Evolutionary conservation across 106 monocot species (phyloP).

Genomic region (Allium cepa): DNA sequence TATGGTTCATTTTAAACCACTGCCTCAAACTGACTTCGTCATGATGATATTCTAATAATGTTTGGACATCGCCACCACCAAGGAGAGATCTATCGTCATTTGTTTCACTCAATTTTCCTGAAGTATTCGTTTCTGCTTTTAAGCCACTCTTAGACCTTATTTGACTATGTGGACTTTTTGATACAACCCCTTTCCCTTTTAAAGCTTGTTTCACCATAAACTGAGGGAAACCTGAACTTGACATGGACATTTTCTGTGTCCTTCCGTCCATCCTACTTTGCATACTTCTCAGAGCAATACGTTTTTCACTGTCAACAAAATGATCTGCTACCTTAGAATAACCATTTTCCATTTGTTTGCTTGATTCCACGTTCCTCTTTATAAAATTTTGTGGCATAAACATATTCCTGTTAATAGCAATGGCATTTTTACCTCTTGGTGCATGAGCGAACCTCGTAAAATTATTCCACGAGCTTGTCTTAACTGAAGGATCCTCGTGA

Average conservation of each 20-base stretch:
- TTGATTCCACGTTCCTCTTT: slow-evolving; percentile 6
- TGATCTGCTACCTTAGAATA: slow-evolving; percentile 18
- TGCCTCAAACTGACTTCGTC: slow-evolving; percentile 56
- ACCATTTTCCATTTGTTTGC: neutral
- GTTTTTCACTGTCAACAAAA: slow-evolving; percentile 15
- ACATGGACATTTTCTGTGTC: slow-evolving; percentile 26
- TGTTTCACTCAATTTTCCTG: slow-evolving; percentile 6
- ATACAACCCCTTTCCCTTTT: slow-evolving; percentile 41
- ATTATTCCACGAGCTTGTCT: slow-evolving; percentile 47
- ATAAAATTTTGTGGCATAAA: slow-evolving; percentile 9
- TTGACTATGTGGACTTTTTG: slow-evolving; percentile 12
- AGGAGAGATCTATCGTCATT: neutral
- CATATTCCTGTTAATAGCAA: slow-evolving; percentile 4
- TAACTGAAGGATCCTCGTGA: slow-evolving; percentile 19
- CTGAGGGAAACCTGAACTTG: slow-evolving; percentile 40
- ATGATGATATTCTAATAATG: neutral
- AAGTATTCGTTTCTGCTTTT: slow-evolving; percentile 10
- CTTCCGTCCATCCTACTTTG: slow-evolving; percentile 1
- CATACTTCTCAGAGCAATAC: slow-evolving; percentile 6
- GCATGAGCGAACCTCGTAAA: slow-evolving; percentile 28
- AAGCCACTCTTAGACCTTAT: slow-evolving; percentile 5
- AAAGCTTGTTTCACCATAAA: slow-evolving; percentile 13
- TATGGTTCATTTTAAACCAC: slow-evolving; percentile 31
- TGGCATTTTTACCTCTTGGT: slow-evolving; percentile 10
- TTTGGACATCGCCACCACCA: neutral